phyloP scores from a whole-genome alignment of 345 rosid species.

The Brassica incana region DNA sequence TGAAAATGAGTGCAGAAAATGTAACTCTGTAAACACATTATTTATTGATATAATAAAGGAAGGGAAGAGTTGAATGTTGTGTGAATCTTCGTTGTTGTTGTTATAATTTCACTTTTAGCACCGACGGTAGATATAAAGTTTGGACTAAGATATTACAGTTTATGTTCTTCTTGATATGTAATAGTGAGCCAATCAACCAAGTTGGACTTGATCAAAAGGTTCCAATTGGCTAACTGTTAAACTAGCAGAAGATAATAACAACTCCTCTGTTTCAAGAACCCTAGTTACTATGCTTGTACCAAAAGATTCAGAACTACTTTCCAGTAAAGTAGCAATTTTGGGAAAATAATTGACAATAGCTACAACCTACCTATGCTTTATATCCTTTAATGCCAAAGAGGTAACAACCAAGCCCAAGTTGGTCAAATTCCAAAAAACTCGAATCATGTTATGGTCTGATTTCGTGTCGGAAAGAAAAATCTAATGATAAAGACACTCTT shows the following conservation, averaged over 20 bases:
- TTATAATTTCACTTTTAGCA: not conserved
- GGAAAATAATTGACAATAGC: conserved; percentile 28
- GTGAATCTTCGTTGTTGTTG: not conserved
- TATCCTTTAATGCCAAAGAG: conserved; percentile 6
- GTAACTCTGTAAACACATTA: conserved; percentile 50
- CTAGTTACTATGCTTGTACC: conserved; percentile 25
- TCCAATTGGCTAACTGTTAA: conserved; percentile 27
- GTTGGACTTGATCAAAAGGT: conserved; percentile 29
- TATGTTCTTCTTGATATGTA: not conserved
- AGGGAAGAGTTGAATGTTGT: conserved; percentile 35
- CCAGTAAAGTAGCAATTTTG: conserved; percentile 7
- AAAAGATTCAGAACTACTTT: not conserved
- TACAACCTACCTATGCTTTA: conserved; percentile 28
- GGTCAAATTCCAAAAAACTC: conserved; percentile 22
- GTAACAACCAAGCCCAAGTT: conserved; percentile 13
- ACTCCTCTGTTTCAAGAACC: conserved; percentile 30
- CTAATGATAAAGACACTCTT: conserved; percentile 36
- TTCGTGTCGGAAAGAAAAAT: conserved; percentile 36
- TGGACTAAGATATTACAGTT: not conserved
- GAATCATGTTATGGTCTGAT: conserved; percentile 37
- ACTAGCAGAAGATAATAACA: conserved; percentile 33
- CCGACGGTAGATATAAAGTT: not conserved
- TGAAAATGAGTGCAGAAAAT: conserved; percentile 45
- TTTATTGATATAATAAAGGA: conserved; percentile 48
- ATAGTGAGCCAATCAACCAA: conserved; percentile 11